Conservation (phyloP, 2,329 filamentous ascomycete species). For the Neocucurbitaria cava region DNA sequence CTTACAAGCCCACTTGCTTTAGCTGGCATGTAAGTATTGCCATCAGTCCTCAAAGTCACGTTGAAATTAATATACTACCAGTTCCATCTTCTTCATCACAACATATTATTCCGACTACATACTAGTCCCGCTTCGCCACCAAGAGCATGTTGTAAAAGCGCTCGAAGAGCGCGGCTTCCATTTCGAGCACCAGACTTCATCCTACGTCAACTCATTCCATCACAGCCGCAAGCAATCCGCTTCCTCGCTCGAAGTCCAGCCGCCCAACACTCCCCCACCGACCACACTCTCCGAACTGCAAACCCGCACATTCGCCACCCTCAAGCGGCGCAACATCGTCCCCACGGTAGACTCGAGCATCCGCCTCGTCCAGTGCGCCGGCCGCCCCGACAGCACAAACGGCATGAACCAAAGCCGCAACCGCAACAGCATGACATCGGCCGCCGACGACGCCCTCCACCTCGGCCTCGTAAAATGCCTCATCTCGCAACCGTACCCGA, state of each 20-base stretch:
- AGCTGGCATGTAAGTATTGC: conserved; percentile 73
- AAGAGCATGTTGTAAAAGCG: conserved; percentile 75
- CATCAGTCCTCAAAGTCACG: not conserved
- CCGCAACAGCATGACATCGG: conserved; percentile 37
- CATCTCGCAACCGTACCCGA: conserved; percentile 60
- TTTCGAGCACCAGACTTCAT: conserved; percentile 70
- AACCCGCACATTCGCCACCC: conserved; percentile 78
- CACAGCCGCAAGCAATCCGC: conserved; percentile 56
- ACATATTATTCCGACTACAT: conserved; percentile 99
- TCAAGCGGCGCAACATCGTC: conserved; percentile 77
- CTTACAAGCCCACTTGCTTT: conserved; percentile 88
- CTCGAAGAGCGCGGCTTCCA: conserved; percentile 82
- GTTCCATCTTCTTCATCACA: conserved; percentile 96
- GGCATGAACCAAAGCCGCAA: conserved; percentile 33
- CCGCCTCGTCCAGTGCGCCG: conserved; percentile 82
- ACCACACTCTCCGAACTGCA: conserved; percentile 81
- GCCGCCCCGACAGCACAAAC: conserved; percentile 55
- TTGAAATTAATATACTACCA: conserved; percentile 35
- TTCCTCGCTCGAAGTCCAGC: conserved; percentile 54
- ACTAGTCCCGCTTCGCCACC: conserved; percentile 79
- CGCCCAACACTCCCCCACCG: conserved; percentile 76
- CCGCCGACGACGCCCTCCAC: conserved; percentile 54
- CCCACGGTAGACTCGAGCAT: conserved; percentile 74
- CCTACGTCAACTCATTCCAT: conserved; percentile 66
- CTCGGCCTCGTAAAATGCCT: conserved; percentile 58